These are phyloP conservation scores for Colletotrichum limetticola DNA, from an alignment of 2,329 filamentous ascomycete species.

Conservation along the genomic window DNA sequence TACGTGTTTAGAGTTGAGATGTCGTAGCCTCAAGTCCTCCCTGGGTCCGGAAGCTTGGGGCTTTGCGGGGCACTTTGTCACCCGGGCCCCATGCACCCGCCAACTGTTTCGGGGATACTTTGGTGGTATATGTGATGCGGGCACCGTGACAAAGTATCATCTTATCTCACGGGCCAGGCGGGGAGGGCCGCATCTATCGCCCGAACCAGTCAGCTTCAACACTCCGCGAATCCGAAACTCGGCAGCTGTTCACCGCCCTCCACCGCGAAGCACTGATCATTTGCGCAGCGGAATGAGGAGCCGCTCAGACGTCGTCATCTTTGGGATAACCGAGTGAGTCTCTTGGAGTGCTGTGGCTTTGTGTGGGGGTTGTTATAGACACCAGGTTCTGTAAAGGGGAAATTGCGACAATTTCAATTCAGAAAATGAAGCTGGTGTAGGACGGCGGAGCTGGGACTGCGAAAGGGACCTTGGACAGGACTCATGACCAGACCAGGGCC, in stretches of 20 bases:
- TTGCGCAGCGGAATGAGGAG: constrained; percentile 11
- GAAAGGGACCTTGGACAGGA: background rate
- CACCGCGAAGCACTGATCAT: constrained; percentile 26
- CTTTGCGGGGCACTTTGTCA: constrained; percentile 29
- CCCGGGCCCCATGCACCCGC: constrained; percentile 13
- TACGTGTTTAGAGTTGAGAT: constrained; percentile 33
- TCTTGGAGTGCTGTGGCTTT: background rate
- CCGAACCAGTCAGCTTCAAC: constrained; percentile 31
- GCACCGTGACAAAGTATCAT: background rate
- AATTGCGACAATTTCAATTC: background rate
- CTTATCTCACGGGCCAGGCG: constrained; percentile 9
- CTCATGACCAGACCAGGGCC: background rate
- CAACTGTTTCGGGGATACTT: constrained; percentile 6
- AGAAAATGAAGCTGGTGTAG: background rate
- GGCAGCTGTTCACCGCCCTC: constrained; percentile 28
- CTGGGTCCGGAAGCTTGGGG: constrained; percentile 27
- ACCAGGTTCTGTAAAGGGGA: background rate
- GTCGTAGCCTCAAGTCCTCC: constrained; percentile 28
- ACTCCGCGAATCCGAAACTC: constrained; percentile 31
- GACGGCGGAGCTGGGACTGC: background rate
- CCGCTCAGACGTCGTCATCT: constrained; percentile 8
- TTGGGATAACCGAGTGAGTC: background rate
- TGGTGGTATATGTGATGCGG: background rate
- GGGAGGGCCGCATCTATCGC: background rate
- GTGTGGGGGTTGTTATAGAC: background rate